phyloP scores from a whole-genome alignment of 306 rosid species.

The Neltuma alba region DNA sequence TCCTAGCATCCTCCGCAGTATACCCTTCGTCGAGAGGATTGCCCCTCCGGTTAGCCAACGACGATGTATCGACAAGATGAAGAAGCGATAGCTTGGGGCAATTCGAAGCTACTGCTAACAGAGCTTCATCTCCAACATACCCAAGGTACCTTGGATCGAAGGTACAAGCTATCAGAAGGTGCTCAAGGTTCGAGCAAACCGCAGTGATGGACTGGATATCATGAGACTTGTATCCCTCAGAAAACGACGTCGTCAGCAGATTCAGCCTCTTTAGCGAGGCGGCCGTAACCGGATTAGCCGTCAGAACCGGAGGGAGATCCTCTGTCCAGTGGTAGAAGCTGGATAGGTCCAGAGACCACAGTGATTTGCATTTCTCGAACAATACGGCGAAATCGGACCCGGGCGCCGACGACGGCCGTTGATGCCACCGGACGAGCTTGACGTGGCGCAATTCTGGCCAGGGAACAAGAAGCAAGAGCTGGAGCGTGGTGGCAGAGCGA shows the following conservation, averaged over 20 bases:
- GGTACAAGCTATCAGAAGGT: constrained; percentile 68
- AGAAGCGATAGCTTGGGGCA: constrained; percentile 70
- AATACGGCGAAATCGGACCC: constrained; percentile 72
- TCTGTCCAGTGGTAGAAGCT: constrained; percentile 90
- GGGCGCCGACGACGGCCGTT: constrained; percentile 40
- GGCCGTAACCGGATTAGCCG: constrained; percentile 51
- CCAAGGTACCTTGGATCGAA: constrained; percentile 85
- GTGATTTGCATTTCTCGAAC: constrained; percentile 57
- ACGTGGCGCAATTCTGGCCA: constrained; percentile 78
- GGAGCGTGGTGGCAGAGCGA: constrained; percentile 66
- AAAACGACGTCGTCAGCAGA: constrained; percentile 65
- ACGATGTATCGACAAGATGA: constrained; percentile 72
- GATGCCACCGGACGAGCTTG: constrained; percentile 92
- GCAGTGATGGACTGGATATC: constrained; percentile 64
- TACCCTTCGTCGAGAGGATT: constrained; percentile 58
- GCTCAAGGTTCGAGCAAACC: constrained; percentile 73
- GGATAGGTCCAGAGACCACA: constrained; percentile 73
- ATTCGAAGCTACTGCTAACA: constrained; percentile 54
- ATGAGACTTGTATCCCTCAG: constrained; percentile 68
- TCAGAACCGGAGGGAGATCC: constrained; percentile 75
- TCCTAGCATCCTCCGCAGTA: constrained; percentile 62
- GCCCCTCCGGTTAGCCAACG: constrained; percentile 61
- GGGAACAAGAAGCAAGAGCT: constrained; percentile 44
- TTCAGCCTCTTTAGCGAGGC: constrained; percentile 63
- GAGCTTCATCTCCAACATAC: constrained; percentile 73